These are phyloP conservation scores for Daldinia vernicosa DNA, from an alignment of 495 filamentous ascomycete genomes.

Conservation along the genomic window DNA sequence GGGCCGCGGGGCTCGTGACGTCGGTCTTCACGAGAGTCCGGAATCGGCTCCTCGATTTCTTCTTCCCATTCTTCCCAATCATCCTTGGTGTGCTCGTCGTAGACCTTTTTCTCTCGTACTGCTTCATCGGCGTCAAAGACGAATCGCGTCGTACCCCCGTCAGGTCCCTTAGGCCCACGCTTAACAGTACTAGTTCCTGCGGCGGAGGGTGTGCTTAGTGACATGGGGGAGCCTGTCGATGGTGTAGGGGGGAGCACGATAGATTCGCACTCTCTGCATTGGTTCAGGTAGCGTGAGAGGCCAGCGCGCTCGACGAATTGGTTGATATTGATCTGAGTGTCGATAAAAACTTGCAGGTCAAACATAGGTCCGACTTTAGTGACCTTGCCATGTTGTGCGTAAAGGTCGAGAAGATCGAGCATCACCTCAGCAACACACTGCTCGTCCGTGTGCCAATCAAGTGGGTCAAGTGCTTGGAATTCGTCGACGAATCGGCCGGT, in stretches of 20 bases:
- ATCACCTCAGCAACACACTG: conserved; percentile 84
- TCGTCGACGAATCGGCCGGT: conserved; percentile 58
- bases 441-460: conserved; percentile 67
- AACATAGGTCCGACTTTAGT: conserved; percentile 78
- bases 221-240: conserved; percentile 49
- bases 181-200: conserved; percentile 49
- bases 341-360: conserved; percentile 78
- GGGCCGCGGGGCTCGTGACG: conserved; percentile 46
- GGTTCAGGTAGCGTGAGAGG: conserved; percentile 50
- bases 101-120: conserved; percentile 70
- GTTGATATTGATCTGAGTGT: conserved; percentile 86
- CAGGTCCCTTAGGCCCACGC: conserved; percentile 64
- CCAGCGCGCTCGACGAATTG: conserved; percentile 64
- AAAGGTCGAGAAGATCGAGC: conserved; percentile 87
- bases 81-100: conserved; percentile 73
- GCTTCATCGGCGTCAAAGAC: conserved; percentile 86
- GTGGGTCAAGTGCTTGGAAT: conserved; percentile 46
- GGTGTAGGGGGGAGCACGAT: conserved; percentile 47
- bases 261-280: conserved; percentile 55
- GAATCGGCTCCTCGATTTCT: conserved; percentile 66
- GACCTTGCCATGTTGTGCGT: conserved; percentile 74
- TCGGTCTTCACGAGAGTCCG: conserved; percentile 45
- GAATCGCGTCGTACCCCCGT: conserved; percentile 82
- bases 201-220: conserved; percentile 50
- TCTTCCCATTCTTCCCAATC: conserved; percentile 82